Evolutionary conservation across 768 basidiomycete genomes (phyloP), one percentile per base, ranked within the genome.

Genomic region (Rhizopogon rudus): DNA sequence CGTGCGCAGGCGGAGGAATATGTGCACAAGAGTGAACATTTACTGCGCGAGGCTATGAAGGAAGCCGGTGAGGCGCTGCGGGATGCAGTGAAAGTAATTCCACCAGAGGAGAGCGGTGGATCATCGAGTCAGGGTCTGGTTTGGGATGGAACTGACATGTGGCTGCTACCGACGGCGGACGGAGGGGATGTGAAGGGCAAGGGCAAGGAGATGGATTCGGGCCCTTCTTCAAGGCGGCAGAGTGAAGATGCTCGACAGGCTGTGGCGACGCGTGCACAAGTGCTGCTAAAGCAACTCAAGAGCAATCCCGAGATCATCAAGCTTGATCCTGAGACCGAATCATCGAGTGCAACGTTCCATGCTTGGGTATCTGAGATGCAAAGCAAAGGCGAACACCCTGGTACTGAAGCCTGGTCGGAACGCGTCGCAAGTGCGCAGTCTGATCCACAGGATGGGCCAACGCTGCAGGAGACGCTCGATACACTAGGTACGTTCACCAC

Each of bases 51-150:
- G 55, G 88, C 84, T 2, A 79, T 91, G 62, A 87, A 83, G 63
- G 91, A 91, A 63, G 88, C 90, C 6, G 81, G 89, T 54, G 93
- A 89, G 59, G 86, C 87, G 14, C 73, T 95, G 9, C 84, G 80
- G 51, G 94, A 98, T 49, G 93, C 91, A 10, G 92, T 98, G 63
- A 95, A 94, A 68, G 88, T 97, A 50, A 77, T 98, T 13, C 95
- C 94, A 0, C 94, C 94, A 1, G 86, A 88, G 39, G 79, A 79
- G 43, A 72, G 65, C 0, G 67, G 61, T 6, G 22, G 65, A 13
- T 48, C 57, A 44, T 64, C 70, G 1, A 59, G 63, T 33, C 65
- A 70, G 3, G 81, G 79, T 3, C 65, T 86, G 28, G 60, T 82
- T 42, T 95, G 92, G 92, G 93, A 95, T 67, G 93, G 92, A 1